These are phyloP conservation scores for Penicillium sp. DNA, from an alignment of 2,329 filamentous ascomycete species.

Conservation along the genomic window DNA sequence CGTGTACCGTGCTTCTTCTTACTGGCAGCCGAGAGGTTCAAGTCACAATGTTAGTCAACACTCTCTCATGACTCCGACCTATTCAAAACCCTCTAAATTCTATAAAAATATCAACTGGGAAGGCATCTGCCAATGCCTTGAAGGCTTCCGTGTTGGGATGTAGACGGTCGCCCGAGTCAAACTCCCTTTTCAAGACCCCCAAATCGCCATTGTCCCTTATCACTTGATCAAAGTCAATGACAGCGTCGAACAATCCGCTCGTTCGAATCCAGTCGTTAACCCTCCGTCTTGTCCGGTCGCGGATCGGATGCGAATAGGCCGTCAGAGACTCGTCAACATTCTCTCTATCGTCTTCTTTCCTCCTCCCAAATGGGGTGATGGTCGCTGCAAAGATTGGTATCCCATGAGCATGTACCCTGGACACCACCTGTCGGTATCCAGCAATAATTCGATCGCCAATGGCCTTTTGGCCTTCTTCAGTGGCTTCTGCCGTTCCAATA, in stretches of 20 bases:
- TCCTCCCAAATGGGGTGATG: slow-evolving; percentile 61
- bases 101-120: neutral
- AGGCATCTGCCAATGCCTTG: slow-evolving; percentile 56
- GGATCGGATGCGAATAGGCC: slow-evolving; percentile 56
- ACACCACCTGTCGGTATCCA: slow-evolving; percentile 62
- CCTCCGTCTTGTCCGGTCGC: slow-evolving; percentile 59
- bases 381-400: slow-evolving; percentile 65
- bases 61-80: neutral
- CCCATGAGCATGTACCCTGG: slow-evolving; percentile 56
- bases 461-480: slow-evolving; percentile 46
- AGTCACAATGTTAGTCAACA: too few relatives aligned
- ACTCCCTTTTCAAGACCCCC: slow-evolving; percentile 54
- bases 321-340: slow-evolving; percentile 40
- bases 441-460: slow-evolving; percentile 56
- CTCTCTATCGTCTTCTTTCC: neutral
- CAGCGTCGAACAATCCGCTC: slow-evolving; percentile 59
- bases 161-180: slow-evolving; percentile 65
- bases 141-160: slow-evolving; percentile 65
- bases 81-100: neutral
- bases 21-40: too few relatives aligned
- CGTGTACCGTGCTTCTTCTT: neutral
- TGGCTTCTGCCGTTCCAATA: slow-evolving; percentile 57
- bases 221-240: slow-evolving; percentile 64
- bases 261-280: slow-evolving; percentile 65
- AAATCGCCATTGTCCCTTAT: slow-evolving; percentile 55